Conservation (phyloP, 2,329 filamentous ascomycete genomes). For the Colletotrichum godetiae region DNA sequence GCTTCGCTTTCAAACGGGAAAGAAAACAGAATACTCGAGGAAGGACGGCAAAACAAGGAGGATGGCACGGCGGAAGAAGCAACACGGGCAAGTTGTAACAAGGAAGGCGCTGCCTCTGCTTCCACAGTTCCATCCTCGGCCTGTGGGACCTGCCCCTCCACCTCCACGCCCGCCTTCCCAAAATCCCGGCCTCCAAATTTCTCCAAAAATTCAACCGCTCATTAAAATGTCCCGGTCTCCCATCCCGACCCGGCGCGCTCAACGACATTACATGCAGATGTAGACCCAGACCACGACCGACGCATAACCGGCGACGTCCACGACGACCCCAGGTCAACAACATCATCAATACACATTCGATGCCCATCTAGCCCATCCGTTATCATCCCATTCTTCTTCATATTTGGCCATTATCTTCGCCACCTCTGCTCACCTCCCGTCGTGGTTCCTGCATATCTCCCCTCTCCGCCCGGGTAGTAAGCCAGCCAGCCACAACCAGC, state of each 20-base stretch:
- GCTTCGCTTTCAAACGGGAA: too few species aligned
- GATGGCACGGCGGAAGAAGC: neutral
- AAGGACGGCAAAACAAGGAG: neutral
- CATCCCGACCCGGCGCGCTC: neutral
- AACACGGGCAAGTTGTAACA: neutral
- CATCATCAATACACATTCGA: neutral
- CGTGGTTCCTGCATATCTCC: constrained; percentile 1
- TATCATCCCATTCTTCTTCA: neutral
- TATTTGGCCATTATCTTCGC: neutral
- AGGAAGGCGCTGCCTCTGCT: neutral
- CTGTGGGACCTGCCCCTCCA: neutral
- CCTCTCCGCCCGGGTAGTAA: neutral
- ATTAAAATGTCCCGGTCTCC: neutral
- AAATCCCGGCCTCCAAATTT: constrained; percentile 7
- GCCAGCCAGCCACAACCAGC: neutral
- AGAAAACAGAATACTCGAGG: too few species aligned
- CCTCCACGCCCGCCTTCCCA: neutral
- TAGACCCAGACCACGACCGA: neutral
- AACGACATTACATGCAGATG: neutral
- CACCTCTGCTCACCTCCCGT: neutral
- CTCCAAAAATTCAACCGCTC: constrained; percentile 8
- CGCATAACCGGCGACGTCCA: neutral
- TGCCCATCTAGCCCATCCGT: neutral
- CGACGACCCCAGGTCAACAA: neutral
- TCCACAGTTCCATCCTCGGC: neutral